phyloP scores from a whole-genome alignment of 2,329 filamentous ascomycete genomes.

The Drechmeria coniospora region DNA sequence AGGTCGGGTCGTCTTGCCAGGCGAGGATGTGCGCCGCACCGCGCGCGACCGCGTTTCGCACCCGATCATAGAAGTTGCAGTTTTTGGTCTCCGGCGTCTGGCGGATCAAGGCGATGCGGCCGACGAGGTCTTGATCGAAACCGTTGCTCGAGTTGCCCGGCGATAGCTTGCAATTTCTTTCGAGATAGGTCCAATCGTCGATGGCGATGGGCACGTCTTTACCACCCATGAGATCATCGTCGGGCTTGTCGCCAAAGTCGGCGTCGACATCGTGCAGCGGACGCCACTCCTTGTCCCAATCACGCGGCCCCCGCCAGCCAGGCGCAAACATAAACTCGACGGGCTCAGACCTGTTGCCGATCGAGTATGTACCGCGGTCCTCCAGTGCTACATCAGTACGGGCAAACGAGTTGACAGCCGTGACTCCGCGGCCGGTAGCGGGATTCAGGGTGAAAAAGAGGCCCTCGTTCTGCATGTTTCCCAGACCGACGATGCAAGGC shows the following conservation, averaged over 20 bases:
- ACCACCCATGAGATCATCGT: background rate
- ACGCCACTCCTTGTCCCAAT: background rate
- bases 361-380: background rate
- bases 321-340: background rate
- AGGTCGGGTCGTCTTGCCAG: background rate
- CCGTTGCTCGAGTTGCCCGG: background rate
- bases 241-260: background rate
- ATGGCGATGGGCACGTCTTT: background rate
- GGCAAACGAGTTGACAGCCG: constrained; percentile 2
- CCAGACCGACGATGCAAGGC: constrained; percentile 1
- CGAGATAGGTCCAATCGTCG: no score
- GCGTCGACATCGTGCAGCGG: background rate
- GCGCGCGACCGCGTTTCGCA: background rate
- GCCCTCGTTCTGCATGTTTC: background rate
- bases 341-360: background rate
- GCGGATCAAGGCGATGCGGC: background rate
- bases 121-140: background rate
- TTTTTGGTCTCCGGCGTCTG: background rate
- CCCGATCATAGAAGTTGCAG: background rate
- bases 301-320: no score
- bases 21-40: background rate
- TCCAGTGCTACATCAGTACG: background rate
- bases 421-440: constrained; percentile 1
- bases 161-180: background rate
- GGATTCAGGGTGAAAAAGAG: constrained; percentile 2